Evolutionary conservation across 805 yeast genomes (phyloP), one percentile per base, ranked within the genome.

Genomic region (Cyberlindnera galapagoensis): DNA sequence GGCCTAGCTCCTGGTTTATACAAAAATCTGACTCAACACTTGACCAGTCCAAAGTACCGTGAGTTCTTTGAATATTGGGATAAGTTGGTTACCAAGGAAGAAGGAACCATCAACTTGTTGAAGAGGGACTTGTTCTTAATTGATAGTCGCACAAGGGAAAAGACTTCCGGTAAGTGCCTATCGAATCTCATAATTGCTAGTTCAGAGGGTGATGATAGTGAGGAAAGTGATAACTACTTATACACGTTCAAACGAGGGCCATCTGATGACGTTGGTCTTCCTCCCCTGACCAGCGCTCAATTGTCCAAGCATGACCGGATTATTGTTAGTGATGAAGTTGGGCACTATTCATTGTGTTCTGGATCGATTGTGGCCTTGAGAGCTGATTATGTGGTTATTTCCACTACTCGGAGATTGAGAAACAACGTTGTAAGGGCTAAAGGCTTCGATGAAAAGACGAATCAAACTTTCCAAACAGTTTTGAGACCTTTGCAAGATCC

Each of bases 61-160:
- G 59, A 59, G 3, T 92, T 82, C 48, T 79, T 76, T 51, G 60
- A 63, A 23, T 71, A 78, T 34, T 90, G 96, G 94, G 84, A 84
- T 47, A 59, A 59, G 11, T 56, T 86, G 5, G 60, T 92, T 6
- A 73, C 81, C 1, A 74, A 76, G 43, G 97, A 90, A 54, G 94
- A 80, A 44, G 67, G 74, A 2, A 63, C 77, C 5, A 48, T 71
- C 28, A 63, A 63, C 10, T 62, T 67, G 21, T 52, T 69, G 27
- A 72, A 71, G 30, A 69, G 71, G 29, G 83, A 84, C 24, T 56
- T 86, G n/a, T 67, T 77, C 17, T 54, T 73, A 38, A 57, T 80
- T 2, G 65, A 75, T 7, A 59, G 76, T 3, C 51, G 54, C 1
- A 75, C 75, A 17, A 64, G 94, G 33, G 95, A 86, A 51, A 50